Percentiles rank a stretch among this genome's conserved stretches.
Evolutionary conservation across 495 filamentous ascomycete species (phyloP).

Genomic region (Tuber borchii): DNA sequence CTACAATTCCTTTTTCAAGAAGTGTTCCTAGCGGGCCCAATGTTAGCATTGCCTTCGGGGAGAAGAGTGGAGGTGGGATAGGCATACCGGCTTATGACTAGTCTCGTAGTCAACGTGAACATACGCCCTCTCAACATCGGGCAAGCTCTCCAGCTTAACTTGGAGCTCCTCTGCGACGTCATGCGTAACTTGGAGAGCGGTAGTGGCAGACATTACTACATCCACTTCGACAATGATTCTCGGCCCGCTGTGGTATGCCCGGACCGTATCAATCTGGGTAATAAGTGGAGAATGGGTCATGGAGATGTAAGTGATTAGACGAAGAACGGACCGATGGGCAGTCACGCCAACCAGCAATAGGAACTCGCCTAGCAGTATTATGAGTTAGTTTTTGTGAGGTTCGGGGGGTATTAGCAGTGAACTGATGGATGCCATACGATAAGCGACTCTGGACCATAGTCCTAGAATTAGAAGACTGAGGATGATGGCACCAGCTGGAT

Average conservation of each 20-base stretch:
- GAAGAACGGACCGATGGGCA: slow-evolving; percentile 76
- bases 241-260: slow-evolving; percentile 85
- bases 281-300: slow-evolving; percentile 84
- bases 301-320: slow-evolving; percentile 93
- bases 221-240: slow-evolving; percentile 86
- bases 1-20: slow-evolving; percentile 57
- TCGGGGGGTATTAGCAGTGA: not conserved
- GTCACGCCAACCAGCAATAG: slow-evolving; percentile 82
- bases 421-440: slow-evolving; percentile 36
- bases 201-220: slow-evolving; percentile 64
- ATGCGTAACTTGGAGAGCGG: slow-evolving; percentile 70
- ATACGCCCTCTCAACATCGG: slow-evolving; percentile 88
- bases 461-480: slow-evolving; percentile 66
- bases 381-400: not conserved
- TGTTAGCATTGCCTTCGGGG: not conserved
- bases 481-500: slow-evolving; percentile 84
- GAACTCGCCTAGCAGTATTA: slow-evolving; percentile 56
- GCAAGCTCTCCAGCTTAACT: slow-evolving; percentile 85
- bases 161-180: slow-evolving; percentile 92
- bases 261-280: slow-evolving; percentile 83
- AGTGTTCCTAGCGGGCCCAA: slow-evolving; percentile 45
- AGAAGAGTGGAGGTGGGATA: not conserved
- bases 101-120: slow-evolving; percentile 98
- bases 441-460: slow-evolving; percentile 80
- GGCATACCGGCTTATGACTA: slow-evolving; percentile 73